phyloP scores from a whole-genome alignment of 305 asterid genomes.

The Nicotiana rustica region DNA sequence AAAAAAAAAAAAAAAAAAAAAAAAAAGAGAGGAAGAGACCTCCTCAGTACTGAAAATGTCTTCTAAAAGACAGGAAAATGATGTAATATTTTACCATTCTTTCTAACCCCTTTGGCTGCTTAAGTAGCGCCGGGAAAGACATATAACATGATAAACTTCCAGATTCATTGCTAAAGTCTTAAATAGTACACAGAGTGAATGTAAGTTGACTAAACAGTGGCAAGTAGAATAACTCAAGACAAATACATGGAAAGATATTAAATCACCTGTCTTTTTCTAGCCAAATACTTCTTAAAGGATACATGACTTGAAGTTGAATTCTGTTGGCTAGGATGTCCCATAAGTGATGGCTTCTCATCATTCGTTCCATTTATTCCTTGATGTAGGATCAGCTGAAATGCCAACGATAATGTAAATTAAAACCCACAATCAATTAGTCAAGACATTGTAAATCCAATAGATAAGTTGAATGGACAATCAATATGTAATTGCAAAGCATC shows the following conservation, averaged over 20 bases:
- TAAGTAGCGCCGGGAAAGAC: background rate
- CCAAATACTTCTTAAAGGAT: constrained; percentile 75
- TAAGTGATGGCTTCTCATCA: constrained; percentile 71
- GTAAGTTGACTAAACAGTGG: background rate
- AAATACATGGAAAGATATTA: background rate
- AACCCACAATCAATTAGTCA: constrained; percentile 38
- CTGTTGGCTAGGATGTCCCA: constrained; percentile 77
- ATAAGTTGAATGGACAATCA: too few relatives aligned
- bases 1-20: too few relatives aligned
- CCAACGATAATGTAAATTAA: constrained; percentile 33
- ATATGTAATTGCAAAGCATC: constrained; percentile 61
- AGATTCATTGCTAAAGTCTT: background rate
- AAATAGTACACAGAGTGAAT: background rate
- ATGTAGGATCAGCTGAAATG: constrained; percentile 59
- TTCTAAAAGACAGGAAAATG: too few relatives aligned
- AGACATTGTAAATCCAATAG: background rate
- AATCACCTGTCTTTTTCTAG: constrained; percentile 85
- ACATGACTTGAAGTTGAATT: constrained; percentile 62
- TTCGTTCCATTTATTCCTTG: constrained; percentile 88
- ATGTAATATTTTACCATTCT: too few relatives aligned
- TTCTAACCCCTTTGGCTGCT: constrained; percentile 13
- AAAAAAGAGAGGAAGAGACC: too few relatives aligned
- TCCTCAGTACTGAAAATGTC: too few relatives aligned
- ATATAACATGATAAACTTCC: background rate
- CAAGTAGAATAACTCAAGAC: background rate